Conservation (phyloP, 164 flowering plant species). For the Magnolia sinica region DNA sequence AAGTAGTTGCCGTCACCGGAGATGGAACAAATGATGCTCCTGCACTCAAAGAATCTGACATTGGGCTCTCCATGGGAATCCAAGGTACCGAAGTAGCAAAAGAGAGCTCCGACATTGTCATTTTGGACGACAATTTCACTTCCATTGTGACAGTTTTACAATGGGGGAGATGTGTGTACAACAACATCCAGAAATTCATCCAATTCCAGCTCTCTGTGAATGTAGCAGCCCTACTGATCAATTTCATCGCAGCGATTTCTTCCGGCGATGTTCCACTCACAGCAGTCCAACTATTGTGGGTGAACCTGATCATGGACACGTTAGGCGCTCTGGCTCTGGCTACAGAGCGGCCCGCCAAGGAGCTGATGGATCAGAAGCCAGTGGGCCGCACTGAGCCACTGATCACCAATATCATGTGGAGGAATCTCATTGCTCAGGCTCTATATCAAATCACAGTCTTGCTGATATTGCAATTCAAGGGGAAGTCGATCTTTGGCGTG, state of each 20-base stretch:
- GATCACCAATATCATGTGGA: constrained; percentile 68
- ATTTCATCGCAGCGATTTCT: constrained; percentile 57
- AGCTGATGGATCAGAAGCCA: constrained; percentile 51
- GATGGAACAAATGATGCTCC: constrained; percentile 69
- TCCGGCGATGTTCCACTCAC: constrained; percentile 58
- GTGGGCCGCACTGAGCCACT: constrained; percentile 52
- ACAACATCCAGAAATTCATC: constrained; percentile 68
- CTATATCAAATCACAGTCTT: constrained; percentile 44
- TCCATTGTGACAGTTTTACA: constrained; percentile 44
- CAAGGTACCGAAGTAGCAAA: constrained; percentile 77
- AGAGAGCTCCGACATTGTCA: constrained; percentile 63
- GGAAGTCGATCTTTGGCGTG: constrained; percentile 38
- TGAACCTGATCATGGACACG: constrained; percentile 72
- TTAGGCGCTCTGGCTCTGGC: constrained; percentile 64
- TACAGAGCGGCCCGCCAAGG: constrained; percentile 52
- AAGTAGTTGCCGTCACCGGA: constrained; percentile 73
- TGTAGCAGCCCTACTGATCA: constrained; percentile 56
- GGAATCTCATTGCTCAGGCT: constrained; percentile 55
- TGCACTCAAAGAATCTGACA: constrained; percentile 53
- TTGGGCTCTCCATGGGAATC: constrained; percentile 67
- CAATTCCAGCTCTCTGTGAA: constrained; percentile 71
- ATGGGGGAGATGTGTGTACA: constrained; percentile 66
- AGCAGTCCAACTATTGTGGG: constrained; percentile 67
- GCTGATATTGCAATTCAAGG: constrained; percentile 42
- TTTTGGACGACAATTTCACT: constrained; percentile 58